A percentile compares a stretch with the other conserved stretches of the same genome.
Conservation (phyloP, 345 rosid species). For the Aurinia saxatilis region DNA sequence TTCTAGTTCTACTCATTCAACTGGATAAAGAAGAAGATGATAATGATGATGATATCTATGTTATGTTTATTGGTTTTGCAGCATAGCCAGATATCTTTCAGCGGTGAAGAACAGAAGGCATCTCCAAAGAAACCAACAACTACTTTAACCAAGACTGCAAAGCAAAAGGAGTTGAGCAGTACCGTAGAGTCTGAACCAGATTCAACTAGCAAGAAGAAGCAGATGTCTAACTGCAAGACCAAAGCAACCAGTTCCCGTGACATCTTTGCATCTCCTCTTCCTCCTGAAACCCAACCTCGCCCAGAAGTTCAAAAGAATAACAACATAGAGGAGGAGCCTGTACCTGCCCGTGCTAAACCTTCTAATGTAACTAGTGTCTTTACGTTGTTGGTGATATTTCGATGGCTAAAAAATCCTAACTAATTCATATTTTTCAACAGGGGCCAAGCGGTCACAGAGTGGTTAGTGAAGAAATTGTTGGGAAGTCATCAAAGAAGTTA, state of each 20-base stretch:
- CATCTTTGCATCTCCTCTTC: slow-evolving; percentile 43
- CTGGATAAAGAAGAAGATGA: too few relatives aligned
- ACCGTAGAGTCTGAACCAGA: slow-evolving; percentile 41
- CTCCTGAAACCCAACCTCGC: slow-evolving; percentile 53
- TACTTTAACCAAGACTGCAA: slow-evolving; percentile 53
- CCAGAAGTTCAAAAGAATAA: neutral
- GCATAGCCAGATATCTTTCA: slow-evolving; percentile 78
- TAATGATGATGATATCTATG: too few relatives aligned
- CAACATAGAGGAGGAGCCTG: slow-evolving; percentile 37
- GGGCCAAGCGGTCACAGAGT: slow-evolving; percentile 44
- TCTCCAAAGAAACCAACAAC: slow-evolving; percentile 66
- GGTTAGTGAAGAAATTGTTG: slow-evolving; percentile 42
- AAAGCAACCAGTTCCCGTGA: slow-evolving; percentile 67
- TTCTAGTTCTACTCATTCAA: too few relatives aligned
- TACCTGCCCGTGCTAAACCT: slow-evolving; percentile 45
- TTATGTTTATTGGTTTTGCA: slow-evolving; percentile 19
- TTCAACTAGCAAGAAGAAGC: slow-evolving; percentile 47
- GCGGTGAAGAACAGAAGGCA: slow-evolving; percentile 43
- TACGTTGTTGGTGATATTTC: neutral
- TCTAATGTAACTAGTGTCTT: slow-evolving; percentile 34
- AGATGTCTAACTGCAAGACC: slow-evolving; percentile 49
- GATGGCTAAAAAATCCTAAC: neutral
- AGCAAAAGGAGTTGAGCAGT: slow-evolving; percentile 69
- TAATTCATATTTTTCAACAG: slow-evolving; percentile 15
- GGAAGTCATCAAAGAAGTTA: slow-evolving; percentile 58